phyloP scores from a whole-genome alignment of 2,329 filamentous ascomycete genomes.

The Fusarium cicatricum region DNA sequence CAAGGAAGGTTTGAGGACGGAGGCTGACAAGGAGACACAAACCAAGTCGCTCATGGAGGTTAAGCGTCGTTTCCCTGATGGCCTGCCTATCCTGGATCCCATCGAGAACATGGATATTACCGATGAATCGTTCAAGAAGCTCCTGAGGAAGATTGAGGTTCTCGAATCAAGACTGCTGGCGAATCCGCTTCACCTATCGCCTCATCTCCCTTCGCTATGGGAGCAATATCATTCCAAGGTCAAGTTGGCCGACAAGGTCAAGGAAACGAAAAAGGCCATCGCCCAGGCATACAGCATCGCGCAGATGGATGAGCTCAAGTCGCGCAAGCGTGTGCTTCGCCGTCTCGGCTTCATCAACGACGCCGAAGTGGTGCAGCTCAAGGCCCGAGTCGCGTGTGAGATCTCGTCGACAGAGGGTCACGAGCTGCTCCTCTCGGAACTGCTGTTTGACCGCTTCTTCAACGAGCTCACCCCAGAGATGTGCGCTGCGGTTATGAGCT shows the following conservation, averaged over 20 bases:
- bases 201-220: constrained; percentile 83
- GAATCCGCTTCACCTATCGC: constrained; percentile 92
- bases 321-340: constrained; percentile 91
- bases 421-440: constrained; percentile 89
- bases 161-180: constrained; percentile 88
- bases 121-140: constrained; percentile 92
- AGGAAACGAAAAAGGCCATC: constrained; percentile 87
- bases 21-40: constrained; percentile 71
- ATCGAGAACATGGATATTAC: constrained; percentile 96
- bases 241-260: constrained; percentile 78
- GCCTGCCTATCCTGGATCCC: constrained; percentile 86
- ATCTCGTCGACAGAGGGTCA: constrained; percentile 92
- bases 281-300: constrained; percentile 84
- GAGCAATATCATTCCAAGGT: constrained; percentile 87
- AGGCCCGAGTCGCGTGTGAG: constrained; percentile 96
- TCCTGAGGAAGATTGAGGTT: constrained; percentile 95
- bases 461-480: constrained; percentile 92
- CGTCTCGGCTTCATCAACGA: constrained; percentile 97
- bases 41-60: constrained; percentile 80
- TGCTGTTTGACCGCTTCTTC: constrained; percentile 98
- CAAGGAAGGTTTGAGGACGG: constrained; percentile 71
- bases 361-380: constrained; percentile 92
- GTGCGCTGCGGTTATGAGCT: constrained; percentile 85
- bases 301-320: constrained; percentile 95
- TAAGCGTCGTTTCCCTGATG: constrained; percentile 88